Percentiles rank a stretch among this genome's conserved stretches.
phyloP scores from a whole-genome alignment of 1,139 yeast genomes.

The Pichia sp. region DNA sequence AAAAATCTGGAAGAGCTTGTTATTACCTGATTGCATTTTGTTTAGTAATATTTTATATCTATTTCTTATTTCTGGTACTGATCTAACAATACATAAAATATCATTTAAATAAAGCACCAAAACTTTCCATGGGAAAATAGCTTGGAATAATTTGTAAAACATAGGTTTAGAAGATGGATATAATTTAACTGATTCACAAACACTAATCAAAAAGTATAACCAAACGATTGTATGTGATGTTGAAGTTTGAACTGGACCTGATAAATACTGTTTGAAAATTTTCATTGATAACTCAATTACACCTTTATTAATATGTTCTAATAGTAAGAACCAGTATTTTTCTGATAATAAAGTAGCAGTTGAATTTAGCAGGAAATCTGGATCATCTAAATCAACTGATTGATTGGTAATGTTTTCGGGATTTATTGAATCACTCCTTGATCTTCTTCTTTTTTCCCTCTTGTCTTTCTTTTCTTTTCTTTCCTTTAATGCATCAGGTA shows the following conservation, averaged over 20 bases:
- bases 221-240: slow-evolving; percentile 66
- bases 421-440: slow-evolving; percentile 29
- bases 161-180: slow-evolving; percentile 43
- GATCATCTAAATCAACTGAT: slow-evolving; percentile 14
- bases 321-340: slow-evolving; percentile 53
- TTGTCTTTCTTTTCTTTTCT: slow-evolving; percentile 66
- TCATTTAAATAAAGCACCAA: slow-evolving; percentile 56
- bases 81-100: slow-evolving; percentile 32
- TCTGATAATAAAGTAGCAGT: slow-evolving; percentile 40
- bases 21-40: slow-evolving; percentile 5
- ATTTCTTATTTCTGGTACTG: slow-evolving; percentile 22
- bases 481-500: slow-evolving; percentile 66
- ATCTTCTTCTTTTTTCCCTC: slow-evolving; percentile 38
- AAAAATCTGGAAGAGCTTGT: slow-evolving; percentile 33
- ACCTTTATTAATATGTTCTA: slow-evolving; percentile 53
- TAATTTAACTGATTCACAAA: slow-evolving; percentile 49
- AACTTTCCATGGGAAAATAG: slow-evolving; percentile 62
- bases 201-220: slow-evolving; percentile 59
- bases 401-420: not conserved
- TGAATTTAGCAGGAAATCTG: slow-evolving; percentile 23
- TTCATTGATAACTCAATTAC: slow-evolving; percentile 61
- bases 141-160: slow-evolving; percentile 42
- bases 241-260: slow-evolving; percentile 66
- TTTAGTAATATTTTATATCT: slow-evolving; percentile 14
- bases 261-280: slow-evolving; percentile 55